Evolutionary conservation across 768 basidiomycete genomes (phyloP).

Genomic region (Sporobolomyces phaffii): DNA sequence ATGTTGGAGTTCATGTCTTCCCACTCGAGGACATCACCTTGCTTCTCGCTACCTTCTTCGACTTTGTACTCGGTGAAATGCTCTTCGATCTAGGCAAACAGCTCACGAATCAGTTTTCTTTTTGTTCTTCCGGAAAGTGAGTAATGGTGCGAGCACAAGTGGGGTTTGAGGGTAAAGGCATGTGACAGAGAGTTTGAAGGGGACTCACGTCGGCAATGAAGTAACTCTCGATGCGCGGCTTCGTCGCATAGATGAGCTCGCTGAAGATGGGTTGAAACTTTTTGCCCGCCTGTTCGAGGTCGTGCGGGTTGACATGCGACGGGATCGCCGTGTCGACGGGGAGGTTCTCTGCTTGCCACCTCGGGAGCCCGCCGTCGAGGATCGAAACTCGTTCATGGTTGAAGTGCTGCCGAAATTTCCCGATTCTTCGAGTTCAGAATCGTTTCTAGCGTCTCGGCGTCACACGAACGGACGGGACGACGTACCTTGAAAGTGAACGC

Average conservation of each 20-base stretch:
- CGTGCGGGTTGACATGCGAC: constrained; percentile 22
- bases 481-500: constrained; percentile 83
- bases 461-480: too few relatives aligned
- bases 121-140: neutral
- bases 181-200: neutral
- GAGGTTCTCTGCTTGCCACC: constrained; percentile 49
- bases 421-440: too few relatives aligned
- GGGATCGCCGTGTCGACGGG: constrained; percentile 10
- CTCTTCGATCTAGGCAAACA: constrained; percentile 55
- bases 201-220: constrained; percentile 28
- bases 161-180: neutral
- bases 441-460: too few relatives aligned
- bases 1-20: constrained; percentile 28
- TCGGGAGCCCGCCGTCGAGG: constrained; percentile 74
- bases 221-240: constrained; percentile 31
- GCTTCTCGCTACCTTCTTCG: neutral
- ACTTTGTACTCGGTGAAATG: constrained; percentile 38
- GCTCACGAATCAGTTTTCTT: too few relatives aligned
- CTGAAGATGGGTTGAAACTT: constrained; percentile 16
- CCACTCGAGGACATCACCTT: constrained; percentile 19
- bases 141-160: neutral
- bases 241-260: constrained; percentile 21
- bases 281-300: neutral
- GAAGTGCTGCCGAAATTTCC: constrained; percentile 55
- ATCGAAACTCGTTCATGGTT: constrained; percentile 80